Percentiles rank a stretch among this genome's conserved stretches.
Evolutionary conservation across 164 flowering plant species (phyloP).

Genomic region (Stephania japonica): DNA sequence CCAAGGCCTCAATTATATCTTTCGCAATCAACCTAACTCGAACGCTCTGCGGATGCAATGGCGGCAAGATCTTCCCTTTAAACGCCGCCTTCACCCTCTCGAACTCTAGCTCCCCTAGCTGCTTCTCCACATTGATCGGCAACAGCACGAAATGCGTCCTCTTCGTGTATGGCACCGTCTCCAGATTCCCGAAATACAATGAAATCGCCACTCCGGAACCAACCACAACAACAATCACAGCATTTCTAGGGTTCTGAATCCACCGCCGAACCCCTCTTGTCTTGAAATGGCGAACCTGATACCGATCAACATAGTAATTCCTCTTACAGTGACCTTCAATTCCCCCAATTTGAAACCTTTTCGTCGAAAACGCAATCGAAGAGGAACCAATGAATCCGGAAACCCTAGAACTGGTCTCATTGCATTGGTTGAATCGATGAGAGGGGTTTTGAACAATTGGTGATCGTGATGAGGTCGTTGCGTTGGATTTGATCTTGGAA

Average conservation of each 20-base stretch:
- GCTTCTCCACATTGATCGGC: conserved; percentile 46
- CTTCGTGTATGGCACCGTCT: conserved; percentile 79
- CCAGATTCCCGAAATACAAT: conserved; percentile 66
- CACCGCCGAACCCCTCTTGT: conserved; percentile 63
- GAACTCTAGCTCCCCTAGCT: conserved; percentile 66
- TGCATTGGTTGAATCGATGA: conserved; percentile 2
- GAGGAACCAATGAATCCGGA: conserved; percentile 24
- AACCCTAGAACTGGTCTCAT: conserved; percentile 12
- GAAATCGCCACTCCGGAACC: conserved; percentile 55
- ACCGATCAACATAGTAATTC: conserved; percentile 61
- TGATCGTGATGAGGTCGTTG: background rate
- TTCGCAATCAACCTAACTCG: conserved; percentile 69
- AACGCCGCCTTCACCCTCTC: conserved; percentile 39
- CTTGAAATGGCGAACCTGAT: conserved; percentile 51
- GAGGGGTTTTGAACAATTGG: conserved; percentile 15
- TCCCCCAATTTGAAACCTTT: conserved; percentile 3
- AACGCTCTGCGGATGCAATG: conserved; percentile 79
- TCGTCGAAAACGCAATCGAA: conserved; percentile 17
- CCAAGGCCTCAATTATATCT: conserved; percentile 67
- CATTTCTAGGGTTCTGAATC: conserved; percentile 58
- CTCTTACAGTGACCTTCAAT: conserved; percentile 23
- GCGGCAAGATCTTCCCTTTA: conserved; percentile 74
- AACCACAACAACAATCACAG: conserved; percentile 42
- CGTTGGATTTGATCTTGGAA: conserved; percentile 11
- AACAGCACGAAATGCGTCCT: conserved; percentile 75